Base-by-base conservation (phyloP, 2,329 filamentous ascomycete species). In the Scleromitrula shiraiana region DNA sequence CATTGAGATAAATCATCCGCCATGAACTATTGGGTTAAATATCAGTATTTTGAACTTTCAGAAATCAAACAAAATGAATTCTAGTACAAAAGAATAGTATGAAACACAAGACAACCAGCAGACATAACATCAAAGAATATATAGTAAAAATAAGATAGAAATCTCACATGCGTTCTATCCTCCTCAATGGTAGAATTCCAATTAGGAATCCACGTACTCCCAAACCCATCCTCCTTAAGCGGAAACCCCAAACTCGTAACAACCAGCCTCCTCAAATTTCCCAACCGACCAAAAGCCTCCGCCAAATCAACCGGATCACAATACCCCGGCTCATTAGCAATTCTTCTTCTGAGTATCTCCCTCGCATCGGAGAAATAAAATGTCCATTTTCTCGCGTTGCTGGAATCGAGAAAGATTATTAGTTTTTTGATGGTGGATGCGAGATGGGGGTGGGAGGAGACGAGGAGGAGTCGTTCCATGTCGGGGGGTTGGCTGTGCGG, bases 351-450 rank as follows among this genome's bases (percentile, higher is more conserved):
- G 23, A 42, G 46, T 12, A 49, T 36, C 37, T 49, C 46, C 17
- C 40, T 22, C 4, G 39, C 46, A 37, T 43, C 46, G 12, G 46
- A 49, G 20, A 49, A 43, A 15, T 49, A 43, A 30, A 49, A 49
- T 10, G 39, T 43, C 39, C 38, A 49, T 30, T 49, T 49, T 4
- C 40, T 37, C 6, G 32, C 30, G 26, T 49, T 40, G 5, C 40
- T 49, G 2, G 46, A 49, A 15, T 49, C 46, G 3, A 49, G 32
- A 29, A 44, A 49, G 10, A 49, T 49, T 15, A 36, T 15, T 7
- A 49, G 20, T 7, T 33, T 37, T 5, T 44, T 49, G 39, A 49
- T 37, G 7, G 46, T 49, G 20, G 15, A 23, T 23, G 46, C 46
- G 15, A 49, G 30, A 12, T 44, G 46, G 9, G 39, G 24, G 4